phyloP scores from a whole-genome alignment of 331 rosid genomes.

The Quercus lobata region DNA sequence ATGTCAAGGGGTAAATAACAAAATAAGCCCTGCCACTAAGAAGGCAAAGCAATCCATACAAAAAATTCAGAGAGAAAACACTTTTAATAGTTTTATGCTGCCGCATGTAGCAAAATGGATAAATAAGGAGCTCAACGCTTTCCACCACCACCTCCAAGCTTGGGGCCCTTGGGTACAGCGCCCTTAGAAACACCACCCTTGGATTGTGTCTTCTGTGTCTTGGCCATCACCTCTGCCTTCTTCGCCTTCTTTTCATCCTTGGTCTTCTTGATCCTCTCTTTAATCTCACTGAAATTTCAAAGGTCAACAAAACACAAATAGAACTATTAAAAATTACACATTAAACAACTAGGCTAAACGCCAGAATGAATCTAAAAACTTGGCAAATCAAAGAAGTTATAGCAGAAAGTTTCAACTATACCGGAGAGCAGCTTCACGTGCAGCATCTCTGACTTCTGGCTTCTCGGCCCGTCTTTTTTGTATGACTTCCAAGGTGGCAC shows the following conservation, averaged over 20 bases:
- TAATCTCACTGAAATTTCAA: conserved; percentile 38
- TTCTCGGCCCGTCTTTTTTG: conserved; percentile 53
- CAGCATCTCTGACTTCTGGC: conserved; percentile 66
- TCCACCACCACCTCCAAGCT: conserved; percentile 67
- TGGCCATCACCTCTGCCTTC: conserved; percentile 45
- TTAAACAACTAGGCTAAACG: background rate
- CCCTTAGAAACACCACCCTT: conserved; percentile 47
- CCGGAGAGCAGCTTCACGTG: conserved; percentile 68
- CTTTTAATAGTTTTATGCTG: background rate
- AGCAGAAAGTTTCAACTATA: background rate
- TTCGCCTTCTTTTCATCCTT: conserved; percentile 63
- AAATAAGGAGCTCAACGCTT: conserved; percentile 33
- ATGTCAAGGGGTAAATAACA: background rate
- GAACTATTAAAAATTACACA: background rate
- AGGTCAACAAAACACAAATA: background rate
- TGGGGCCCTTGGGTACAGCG: conserved; percentile 47
- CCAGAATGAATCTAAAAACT: background rate
- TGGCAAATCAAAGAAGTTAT: background rate
- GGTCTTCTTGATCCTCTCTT: conserved; percentile 59
- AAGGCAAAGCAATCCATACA: background rate
- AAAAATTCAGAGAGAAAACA: background rate
- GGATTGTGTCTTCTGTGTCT: conserved; percentile 35
- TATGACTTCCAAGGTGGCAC: conserved; percentile 57
- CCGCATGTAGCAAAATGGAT: background rate
- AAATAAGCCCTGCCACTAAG: background rate